Base-by-base conservation (phyloP, 2,329 filamentous ascomycete genomes). In the Ceratocystis papillata region DNA sequence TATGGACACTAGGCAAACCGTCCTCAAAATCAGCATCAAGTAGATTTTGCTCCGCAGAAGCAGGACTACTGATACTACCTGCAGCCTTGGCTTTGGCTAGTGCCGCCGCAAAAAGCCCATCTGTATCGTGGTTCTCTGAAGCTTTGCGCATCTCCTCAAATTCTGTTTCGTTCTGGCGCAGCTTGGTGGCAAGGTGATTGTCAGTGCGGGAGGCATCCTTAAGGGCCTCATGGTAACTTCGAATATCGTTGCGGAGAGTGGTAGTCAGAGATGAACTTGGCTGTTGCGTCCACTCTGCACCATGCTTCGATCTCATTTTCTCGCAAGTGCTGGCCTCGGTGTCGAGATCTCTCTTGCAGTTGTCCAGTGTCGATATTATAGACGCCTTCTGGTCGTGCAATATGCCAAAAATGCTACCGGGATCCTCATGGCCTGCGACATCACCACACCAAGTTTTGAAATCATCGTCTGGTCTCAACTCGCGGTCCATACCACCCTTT, bases 271-370 rank as follows among this genome's bases (percentile, higher is more conserved):
- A 83, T 41, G 89, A 90, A 73, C 93, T 97, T 10, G 94, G 94
- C 72, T 99, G 94, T 72, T 99, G 94, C 20, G 90, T 96, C 94
- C 94, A 99, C 65, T 97, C 93, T 33, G 81, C 83, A 65, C 93
- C 92, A 74, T 97, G 97, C 74, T 99, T 99, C 12, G 91, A 95
- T 60, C 94, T 85, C 94, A 99, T 99, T 79, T 97, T 99, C 75
- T 99, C 94, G 74, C 94, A 99, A 0, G 97, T 90, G 66, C 90
- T 95, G 77, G 97, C 95, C 75, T 99, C 94, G 85, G 94, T 91
- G 70, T 99, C 94, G 53, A 99, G 78, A 72, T 95, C 89, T 74
- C 96, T 96, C 65, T 87, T 86, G 71, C 90, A 90, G 67, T 83
- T 84, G 66, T 96, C 91, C 66, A 99, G 76, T 2, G 85, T 83